A percentile compares a stretch with the other conserved stretches of the same genome.
Evolutionary conservation across 257 asterid species (phyloP).

Genomic region (Przewalskia tangutica): DNA sequence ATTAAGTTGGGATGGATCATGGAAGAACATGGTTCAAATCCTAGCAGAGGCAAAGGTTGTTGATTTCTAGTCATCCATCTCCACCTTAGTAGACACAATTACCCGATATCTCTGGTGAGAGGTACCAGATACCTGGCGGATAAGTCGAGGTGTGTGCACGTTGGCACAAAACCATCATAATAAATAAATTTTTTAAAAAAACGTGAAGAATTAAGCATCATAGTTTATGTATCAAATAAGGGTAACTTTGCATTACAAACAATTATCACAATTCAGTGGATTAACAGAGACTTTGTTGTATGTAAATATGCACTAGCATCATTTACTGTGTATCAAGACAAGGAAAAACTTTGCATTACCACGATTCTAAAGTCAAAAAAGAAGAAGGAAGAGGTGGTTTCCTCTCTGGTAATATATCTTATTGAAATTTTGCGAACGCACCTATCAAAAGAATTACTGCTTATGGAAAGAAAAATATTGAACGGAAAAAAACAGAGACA

Average conservation of each 20-base stretch:
- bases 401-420: neutral
- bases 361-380: neutral
- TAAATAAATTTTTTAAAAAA: neutral
- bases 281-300: neutral
- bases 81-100: neutral
- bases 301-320: neutral
- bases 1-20: neutral
- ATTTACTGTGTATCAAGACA: neutral
- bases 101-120: neutral
- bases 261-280: neutral
- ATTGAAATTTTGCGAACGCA: neutral
- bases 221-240: neutral
- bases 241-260: neutral
- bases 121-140: neutral
- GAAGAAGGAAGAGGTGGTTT: neutral
- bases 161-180: neutral
- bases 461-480: neutral
- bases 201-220: neutral
- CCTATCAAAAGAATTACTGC: neutral
- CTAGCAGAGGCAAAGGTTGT: neutral
- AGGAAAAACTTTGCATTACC: neutral
- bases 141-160: neutral
- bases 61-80: neutral
- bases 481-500: neutral
- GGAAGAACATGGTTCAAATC: neutral